Conservation (phyloP, 169 alveolate species). For the Plasmodium inui region DNA sequence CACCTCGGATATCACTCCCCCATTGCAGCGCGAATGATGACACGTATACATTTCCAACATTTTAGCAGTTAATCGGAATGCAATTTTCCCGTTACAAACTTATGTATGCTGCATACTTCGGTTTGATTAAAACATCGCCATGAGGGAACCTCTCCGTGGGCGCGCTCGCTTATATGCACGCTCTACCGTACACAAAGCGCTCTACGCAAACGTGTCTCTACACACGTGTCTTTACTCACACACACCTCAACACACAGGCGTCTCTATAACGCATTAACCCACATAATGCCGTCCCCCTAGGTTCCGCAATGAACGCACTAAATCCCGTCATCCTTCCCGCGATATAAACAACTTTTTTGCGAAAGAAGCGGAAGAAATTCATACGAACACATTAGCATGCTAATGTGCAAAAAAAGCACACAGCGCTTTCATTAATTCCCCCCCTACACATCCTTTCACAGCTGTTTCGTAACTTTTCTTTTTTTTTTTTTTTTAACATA, state of each 20-base stretch:
- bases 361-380: background rate
- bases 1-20: background rate
- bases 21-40: background rate
- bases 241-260: background rate
- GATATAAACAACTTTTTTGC: background rate
- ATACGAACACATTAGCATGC: background rate
- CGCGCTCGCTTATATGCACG: background rate
- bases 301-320: background rate
- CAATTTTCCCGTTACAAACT: background rate
- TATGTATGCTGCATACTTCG: background rate
- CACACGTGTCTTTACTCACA: background rate
- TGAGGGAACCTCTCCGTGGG: background rate
- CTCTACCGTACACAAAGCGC: background rate
- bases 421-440: background rate
- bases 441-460: background rate
- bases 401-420: background rate
- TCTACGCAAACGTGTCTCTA: background rate
- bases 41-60: background rate
- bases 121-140: background rate
- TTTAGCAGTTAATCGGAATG: background rate
- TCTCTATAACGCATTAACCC: background rate
- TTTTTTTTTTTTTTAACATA: background rate
- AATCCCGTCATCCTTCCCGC: background rate
- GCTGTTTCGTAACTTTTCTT: background rate
- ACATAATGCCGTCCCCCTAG: background rate